phyloP scores from a whole-genome alignment of 208 protist species.

The Acanthamoeba lenticulata region DNA sequence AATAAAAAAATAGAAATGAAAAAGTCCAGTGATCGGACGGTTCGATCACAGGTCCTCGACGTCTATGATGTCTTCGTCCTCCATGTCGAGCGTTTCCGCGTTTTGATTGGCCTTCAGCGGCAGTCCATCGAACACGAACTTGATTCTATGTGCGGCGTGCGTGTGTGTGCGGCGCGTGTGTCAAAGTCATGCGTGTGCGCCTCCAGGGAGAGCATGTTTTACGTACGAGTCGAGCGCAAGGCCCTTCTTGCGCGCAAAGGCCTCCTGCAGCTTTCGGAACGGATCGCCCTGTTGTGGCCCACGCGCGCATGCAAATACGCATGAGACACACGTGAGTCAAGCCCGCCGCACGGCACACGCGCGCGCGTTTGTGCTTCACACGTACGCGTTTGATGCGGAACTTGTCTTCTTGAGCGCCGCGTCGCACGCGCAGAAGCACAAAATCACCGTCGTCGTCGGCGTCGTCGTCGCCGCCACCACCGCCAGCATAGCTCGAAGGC shows the following conservation, averaged over 20 bases:
- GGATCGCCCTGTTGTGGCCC: background rate
- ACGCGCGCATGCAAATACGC: background rate
- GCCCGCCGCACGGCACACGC: background rate
- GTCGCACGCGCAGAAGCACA: background rate
- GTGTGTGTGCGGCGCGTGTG: background rate
- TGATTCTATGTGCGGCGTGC: background rate
- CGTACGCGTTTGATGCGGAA: background rate
- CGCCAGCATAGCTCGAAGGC: background rate
- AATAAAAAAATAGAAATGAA: too few species aligned
- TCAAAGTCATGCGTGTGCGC: background rate
- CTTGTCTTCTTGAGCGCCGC: background rate
- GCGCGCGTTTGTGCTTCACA: background rate
- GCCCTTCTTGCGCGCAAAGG: slow-evolving; percentile 35
- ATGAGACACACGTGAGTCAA: too few species aligned
- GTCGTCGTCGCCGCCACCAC: background rate
- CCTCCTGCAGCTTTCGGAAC: slow-evolving; percentile 12
- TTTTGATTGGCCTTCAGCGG: slow-evolving; percentile 19
- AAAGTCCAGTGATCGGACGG: too few species aligned
- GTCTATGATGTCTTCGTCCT: slow-evolving; percentile 58
- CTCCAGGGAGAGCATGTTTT: background rate
- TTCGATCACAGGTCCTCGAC: too few species aligned
- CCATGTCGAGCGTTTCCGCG: background rate
- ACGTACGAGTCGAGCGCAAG: background rate
- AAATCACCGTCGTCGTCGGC: background rate
- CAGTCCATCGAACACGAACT: slow-evolving; percentile 41